Conservation (phyloP, 2,329 filamentous ascomycete genomes). For the Hypoxylon sp. region DNA sequence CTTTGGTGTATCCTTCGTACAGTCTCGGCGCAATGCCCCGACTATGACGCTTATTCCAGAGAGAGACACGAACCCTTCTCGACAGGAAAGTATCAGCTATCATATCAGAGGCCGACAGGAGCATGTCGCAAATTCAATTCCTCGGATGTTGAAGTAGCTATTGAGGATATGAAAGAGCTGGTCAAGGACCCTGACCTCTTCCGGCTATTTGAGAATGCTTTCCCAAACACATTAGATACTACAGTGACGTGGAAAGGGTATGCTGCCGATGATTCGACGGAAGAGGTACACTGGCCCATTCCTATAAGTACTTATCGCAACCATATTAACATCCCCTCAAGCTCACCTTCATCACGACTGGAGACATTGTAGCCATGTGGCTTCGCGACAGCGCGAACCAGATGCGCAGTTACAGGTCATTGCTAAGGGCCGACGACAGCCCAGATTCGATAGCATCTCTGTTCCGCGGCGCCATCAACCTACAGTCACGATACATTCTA, state of each 20-base stretch:
- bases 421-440: slow-evolving; percentile 69
- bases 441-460: slow-evolving; percentile 74
- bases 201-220: slow-evolving; percentile 79
- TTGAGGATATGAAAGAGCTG: slow-evolving; percentile 75
- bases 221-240: slow-evolving; percentile 82
- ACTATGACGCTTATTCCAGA: slow-evolving; percentile 74
- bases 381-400: slow-evolving; percentile 89
- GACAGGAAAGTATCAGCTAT: slow-evolving; percentile 80
- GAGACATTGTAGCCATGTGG: slow-evolving; percentile 95
- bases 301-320: slow-evolving; percentile 53
- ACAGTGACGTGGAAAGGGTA: slow-evolving; percentile 78
- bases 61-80: slow-evolving; percentile 79
- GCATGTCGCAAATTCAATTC: slow-evolving; percentile 87
- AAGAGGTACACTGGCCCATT: slow-evolving; percentile 75
- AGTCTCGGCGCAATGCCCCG: slow-evolving; percentile 66
- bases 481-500: slow-evolving; percentile 79
- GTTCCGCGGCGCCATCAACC: slow-evolving; percentile 81
- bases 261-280: slow-evolving; percentile 68
- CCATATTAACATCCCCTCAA: slow-evolving; percentile 49
- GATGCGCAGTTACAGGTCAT: slow-evolving; percentile 78
- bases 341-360: slow-evolving; percentile 86
- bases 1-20: slow-evolving; percentile 24
- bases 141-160: slow-evolving; percentile 80
- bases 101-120: slow-evolving; percentile 82
- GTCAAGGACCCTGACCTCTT: slow-evolving; percentile 84